Evolutionary conservation across 139 green algal species (phyloP), one percentile per base, ranked within the genome.

Genomic region (Tetratostichococcus sp.): DNA sequence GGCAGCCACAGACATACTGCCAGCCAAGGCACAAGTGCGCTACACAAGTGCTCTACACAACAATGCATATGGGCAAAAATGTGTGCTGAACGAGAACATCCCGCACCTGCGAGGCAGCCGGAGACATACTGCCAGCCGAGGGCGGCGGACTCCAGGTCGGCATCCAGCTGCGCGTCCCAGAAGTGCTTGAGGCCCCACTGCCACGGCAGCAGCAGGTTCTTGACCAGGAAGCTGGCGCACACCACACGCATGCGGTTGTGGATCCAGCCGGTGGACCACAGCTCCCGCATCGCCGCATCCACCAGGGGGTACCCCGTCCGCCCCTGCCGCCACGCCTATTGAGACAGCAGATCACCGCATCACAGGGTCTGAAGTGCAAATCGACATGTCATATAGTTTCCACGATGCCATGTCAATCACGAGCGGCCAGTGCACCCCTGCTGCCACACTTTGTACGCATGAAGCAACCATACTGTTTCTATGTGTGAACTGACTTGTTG

Each of bases 131-230:
- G 86, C 89, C 89, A 95, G 32, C 88, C 91, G 23, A 97, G 89
- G 39, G 92, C 86, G 75, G 96, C 93, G 74, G 83, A 92, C 85
- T 97, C 93, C 58, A 97, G 84, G 81, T 97, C 93, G 0, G 93
- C 93, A 71, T 97, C 93, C 35, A 97, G 80, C 71, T 93, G 84
- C 58, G 85, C 85, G 77, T 97, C 93, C 93, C 93, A 98, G 77
- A 93, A 97, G 82, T 96, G 90, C 85, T 98, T 98, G 23, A 98
- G 88, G 19, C 93, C 93, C 93, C 93, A 98, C 83, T 97, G 92
- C 91, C 93, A 95, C 0, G 88, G 90, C 75, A 95, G 88, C 80
- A 97, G 85, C 82, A 98, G 89, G 83, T 97, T 89, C 85, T 98
- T 98, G 30, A 94, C 89, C 65, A 93, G 81, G 84, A 97, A 97